Conservation (phyloP, 306 rosid species). For the Casuarina glauca region DNA sequence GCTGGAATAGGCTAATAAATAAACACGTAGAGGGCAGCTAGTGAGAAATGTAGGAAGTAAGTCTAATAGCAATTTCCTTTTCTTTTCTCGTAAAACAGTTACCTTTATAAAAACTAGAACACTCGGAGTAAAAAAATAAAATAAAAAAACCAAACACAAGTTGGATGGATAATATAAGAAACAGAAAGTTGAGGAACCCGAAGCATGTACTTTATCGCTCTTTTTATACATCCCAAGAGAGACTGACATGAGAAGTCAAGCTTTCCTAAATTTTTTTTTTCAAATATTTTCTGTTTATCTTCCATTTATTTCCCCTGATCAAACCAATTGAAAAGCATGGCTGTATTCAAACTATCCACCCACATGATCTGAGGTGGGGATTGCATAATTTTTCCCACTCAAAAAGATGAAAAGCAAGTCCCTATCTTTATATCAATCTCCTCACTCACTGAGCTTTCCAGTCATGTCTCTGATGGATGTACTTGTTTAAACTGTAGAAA, state of each 20-base stretch:
- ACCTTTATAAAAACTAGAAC: conserved; percentile 13
- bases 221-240: conserved; percentile 54
- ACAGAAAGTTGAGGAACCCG: conserved; percentile 68
- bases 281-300: conserved; percentile 42
- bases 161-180: conserved; percentile 54
- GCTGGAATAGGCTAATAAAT: conserved; percentile 41
- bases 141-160: conserved; percentile 37
- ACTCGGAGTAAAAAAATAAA: conserved; percentile 26
- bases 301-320: conserved; percentile 11
- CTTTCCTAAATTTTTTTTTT: conserved; percentile 31
- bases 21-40: not conserved
- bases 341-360: conserved; percentile 8
- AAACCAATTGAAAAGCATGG: conserved; percentile 18
- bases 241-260: conserved; percentile 65
- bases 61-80: conserved; percentile 15
- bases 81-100: conserved; percentile 8
- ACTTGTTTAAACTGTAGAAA: conserved; percentile 68
- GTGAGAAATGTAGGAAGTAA: conserved; percentile 17
- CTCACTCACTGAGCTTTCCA: conserved; percentile 54
- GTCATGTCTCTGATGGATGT: conserved; percentile 64
- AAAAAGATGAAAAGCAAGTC: conserved; percentile 62
- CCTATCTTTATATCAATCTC: conserved; percentile 62
- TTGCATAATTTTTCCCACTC: conserved; percentile 67
- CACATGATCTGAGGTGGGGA: conserved; percentile 30
- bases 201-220: conserved; percentile 47